Conservation (phyloP, 2,329 filamentous ascomycete species). For the Cercospora beticola region DNA sequence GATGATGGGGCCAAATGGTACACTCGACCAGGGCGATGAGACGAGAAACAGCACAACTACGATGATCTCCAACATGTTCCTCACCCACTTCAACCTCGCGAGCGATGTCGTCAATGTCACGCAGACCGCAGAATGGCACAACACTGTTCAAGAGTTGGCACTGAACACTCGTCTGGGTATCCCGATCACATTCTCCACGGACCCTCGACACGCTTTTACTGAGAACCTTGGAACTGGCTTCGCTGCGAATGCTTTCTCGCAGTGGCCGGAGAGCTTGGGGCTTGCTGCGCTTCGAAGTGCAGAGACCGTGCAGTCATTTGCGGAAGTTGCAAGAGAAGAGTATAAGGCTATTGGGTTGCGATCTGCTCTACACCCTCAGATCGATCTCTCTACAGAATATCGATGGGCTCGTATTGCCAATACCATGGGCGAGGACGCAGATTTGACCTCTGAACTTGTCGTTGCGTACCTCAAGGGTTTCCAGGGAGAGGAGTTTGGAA, state of each 20-base stretch:
- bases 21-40: conserved; percentile 29
- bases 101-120: conserved; percentile 45
- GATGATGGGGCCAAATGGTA: conserved; percentile 35
- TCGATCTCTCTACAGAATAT: conserved; percentile 54
- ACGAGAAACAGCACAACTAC: conserved; percentile 35
- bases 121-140: conserved; percentile 43
- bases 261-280: conserved; percentile 55
- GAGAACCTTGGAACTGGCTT: conserved; percentile 48
- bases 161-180: conserved; percentile 51
- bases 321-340: conserved; percentile 52
- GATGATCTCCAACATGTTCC: conserved; percentile 39
- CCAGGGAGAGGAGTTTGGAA: conserved; percentile 48
- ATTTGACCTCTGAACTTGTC: conserved; percentile 32
- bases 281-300: conserved; percentile 51
- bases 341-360: conserved; percentile 47
- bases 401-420: conserved; percentile 51
- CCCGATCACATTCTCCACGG: conserved; percentile 51
- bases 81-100: conserved; percentile 51
- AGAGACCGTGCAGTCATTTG: conserved; percentile 48
- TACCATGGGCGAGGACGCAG: conserved; percentile 53
- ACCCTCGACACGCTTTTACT: conserved; percentile 50
- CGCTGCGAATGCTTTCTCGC: conserved; percentile 47
- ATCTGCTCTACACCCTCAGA: conserved; percentile 51
- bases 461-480: conserved; percentile 52
- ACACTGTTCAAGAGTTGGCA: conserved; percentile 45